A percentile compares a stretch with the other conserved stretches of the same genome.
These are phyloP conservation scores for Lindgomyces ingoldianus DNA, from an alignment of 495 filamentous ascomycete genomes.

Conservation along the genomic window DNA sequence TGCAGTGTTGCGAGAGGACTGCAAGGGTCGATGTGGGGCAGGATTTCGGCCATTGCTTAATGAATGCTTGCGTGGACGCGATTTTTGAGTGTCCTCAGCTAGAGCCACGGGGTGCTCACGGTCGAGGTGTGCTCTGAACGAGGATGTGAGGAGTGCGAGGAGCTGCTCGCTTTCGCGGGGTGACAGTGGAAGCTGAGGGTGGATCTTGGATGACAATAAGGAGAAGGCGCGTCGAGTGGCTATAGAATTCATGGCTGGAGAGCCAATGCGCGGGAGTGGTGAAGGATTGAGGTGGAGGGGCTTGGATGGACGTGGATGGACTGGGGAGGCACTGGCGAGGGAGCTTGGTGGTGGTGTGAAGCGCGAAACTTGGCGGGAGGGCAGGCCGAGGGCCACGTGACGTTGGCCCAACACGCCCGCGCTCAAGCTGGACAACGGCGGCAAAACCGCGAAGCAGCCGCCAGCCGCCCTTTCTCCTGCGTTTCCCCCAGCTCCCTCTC, in stretches of 20 bases:
- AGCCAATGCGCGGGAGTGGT: neutral
- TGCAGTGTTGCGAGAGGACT: constrained; percentile 39
- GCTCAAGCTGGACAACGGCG: neutral
- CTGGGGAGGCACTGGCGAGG: too few species aligned
- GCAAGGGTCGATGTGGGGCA: neutral
- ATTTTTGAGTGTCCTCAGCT: constrained; percentile 3
- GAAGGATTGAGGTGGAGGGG: too few species aligned
- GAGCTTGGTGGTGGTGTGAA: neutral
- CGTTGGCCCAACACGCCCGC: neutral
- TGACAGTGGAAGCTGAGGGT: constrained; percentile 68
- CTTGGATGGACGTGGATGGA: too few species aligned
- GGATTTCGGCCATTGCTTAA: too few species aligned
- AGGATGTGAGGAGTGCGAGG: constrained; percentile 67
- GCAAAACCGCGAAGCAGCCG: neutral
- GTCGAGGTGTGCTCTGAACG: constrained; percentile 76
- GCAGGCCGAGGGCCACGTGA: constrained; percentile 1
- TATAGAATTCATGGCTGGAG: constrained; percentile 34
- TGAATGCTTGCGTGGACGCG: constrained; percentile 12
- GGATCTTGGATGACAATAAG: constrained; percentile 53
- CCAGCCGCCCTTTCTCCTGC: neutral
- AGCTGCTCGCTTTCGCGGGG: constrained; percentile 66
- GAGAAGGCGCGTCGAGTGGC: constrained; percentile 36
- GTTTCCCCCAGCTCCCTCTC: neutral
- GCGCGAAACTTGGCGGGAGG: neutral
- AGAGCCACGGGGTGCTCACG: constrained; percentile 53